Evolutionary conservation across 1,284 basidiomycete genomes (phyloP).

Genomic region (Mycena sp.): DNA sequence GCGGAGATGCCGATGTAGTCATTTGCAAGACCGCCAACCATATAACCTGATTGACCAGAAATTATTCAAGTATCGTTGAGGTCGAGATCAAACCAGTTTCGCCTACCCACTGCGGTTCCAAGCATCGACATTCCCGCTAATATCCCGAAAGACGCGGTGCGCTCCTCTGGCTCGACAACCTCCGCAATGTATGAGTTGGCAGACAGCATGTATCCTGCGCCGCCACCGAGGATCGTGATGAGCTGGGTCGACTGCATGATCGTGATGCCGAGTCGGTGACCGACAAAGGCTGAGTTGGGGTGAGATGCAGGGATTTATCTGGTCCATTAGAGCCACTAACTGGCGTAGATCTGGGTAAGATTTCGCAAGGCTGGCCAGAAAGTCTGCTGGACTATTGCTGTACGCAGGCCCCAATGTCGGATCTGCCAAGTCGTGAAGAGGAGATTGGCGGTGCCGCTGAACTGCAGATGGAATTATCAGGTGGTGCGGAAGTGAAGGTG

Average conservation of each 20-base stretch:
- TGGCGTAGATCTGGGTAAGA: constrained; percentile 18
- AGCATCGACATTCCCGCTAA: constrained; percentile 17
- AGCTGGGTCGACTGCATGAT: constrained; percentile 17
- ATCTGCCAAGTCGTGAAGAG: constrained; percentile 25
- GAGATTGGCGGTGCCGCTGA: constrained; percentile 12
- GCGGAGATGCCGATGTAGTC: constrained; percentile 9
- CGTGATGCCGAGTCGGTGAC: constrained; percentile 10
- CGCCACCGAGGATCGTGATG: constrained; percentile 17
- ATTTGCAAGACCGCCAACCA: constrained; percentile 8
- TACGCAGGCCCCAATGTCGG: constrained; percentile 21
- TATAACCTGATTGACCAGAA: constrained; percentile 4
- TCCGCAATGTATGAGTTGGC: constrained; percentile 23
- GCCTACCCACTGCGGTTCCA: constrained; percentile 13
- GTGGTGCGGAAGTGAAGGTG: background rate
- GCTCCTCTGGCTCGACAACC: constrained; percentile 8
- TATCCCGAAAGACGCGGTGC: constrained; percentile 19
- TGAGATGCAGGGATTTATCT: background rate
- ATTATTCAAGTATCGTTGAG: background rate
- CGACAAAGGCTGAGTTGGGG: background rate
- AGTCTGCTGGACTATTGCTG: constrained; percentile 20
- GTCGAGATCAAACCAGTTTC: background rate
- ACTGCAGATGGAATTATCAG: background rate
- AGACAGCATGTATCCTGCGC: constrained; percentile 7
- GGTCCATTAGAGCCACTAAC: background rate
- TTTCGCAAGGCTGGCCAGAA: constrained; percentile 23